These are phyloP conservation scores for Colletotrichum eleusines DNA, from an alignment of 2,329 filamentous ascomycete species.

Conservation along the genomic window DNA sequence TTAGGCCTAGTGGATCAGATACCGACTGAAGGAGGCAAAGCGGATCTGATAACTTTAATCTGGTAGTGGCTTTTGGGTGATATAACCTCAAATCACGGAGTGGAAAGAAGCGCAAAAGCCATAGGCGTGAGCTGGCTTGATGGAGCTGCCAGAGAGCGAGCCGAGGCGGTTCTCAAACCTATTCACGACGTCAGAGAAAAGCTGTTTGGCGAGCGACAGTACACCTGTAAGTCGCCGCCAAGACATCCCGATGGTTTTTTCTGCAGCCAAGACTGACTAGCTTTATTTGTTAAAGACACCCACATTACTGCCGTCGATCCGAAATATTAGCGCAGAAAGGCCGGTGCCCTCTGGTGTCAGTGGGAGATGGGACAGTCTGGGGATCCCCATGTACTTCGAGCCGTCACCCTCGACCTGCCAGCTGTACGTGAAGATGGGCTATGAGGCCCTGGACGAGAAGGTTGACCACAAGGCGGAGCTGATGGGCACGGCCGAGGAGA, in stretches of 20 bases:
- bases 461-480: conserved; percentile 54
- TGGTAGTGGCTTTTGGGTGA: conserved; percentile 59
- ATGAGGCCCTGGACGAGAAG: conserved; percentile 54
- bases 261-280: conserved; percentile 11
- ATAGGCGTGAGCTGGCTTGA: conserved; percentile 60
- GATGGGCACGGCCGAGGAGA: conserved; percentile 51
- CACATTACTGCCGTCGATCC: conserved; percentile 61
- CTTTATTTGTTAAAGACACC: conserved; percentile 46
- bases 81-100: conserved; percentile 52
- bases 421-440: conserved; percentile 62
- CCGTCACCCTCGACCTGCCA: conserved; percentile 56
- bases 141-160: conserved; percentile 57
- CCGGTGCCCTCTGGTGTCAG: conserved; percentile 56
- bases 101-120: conserved; percentile 57
- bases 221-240: conserved; percentile 55
- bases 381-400: conserved; percentile 61
- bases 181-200: conserved; percentile 57
- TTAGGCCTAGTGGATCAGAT: conserved; percentile 34
- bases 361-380: conserved; percentile 54
- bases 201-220: conserved; percentile 53
- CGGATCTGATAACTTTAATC: conserved; percentile 38
- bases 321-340: conserved; percentile 56
- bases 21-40: conserved; percentile 10
- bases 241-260: not conserved
- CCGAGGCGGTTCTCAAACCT: conserved; percentile 56